phyloP scores from a whole-genome alignment of 345 rosid species.

The Populus nigra region DNA sequence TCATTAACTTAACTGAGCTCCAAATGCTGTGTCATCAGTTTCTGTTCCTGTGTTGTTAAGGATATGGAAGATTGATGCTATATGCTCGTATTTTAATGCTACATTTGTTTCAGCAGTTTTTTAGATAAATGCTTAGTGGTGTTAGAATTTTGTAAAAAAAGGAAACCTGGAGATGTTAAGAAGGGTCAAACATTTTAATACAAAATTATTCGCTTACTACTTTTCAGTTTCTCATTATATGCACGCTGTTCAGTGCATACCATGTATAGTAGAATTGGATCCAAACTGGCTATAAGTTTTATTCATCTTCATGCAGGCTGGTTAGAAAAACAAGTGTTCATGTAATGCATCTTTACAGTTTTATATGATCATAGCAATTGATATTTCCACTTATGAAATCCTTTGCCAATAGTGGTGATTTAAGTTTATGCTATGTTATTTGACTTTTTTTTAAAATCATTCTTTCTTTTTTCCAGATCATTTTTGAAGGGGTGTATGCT shows the following conservation, averaged over 20 bases:
- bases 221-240: not conserved
- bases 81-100: not conserved
- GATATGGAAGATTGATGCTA: constrained; percentile 4
- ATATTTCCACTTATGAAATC: not conserved
- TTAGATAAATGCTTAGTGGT: not conserved
- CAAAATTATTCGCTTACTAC: constrained; percentile 1
- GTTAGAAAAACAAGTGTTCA: not conserved
- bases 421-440: not conserved
- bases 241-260: not conserved
- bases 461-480: constrained; percentile 48
- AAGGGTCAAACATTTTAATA: not conserved
- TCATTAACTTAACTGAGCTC: not conserved
- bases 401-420: not conserved
- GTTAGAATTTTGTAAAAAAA: not conserved
- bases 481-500: constrained; percentile 97
- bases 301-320: not conserved
- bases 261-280: not conserved
- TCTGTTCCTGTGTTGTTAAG: not conserved
- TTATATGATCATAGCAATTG: not conserved
- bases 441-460: not conserved
- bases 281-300: not conserved
- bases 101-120: not conserved
- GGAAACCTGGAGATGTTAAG: not conserved
- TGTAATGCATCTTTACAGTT: not conserved
- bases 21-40: not conserved